These are phyloP conservation scores for Grosmannia huntii DNA, from an alignment of 2,329 filamentous ascomycete genomes.

Conservation along the genomic window DNA sequence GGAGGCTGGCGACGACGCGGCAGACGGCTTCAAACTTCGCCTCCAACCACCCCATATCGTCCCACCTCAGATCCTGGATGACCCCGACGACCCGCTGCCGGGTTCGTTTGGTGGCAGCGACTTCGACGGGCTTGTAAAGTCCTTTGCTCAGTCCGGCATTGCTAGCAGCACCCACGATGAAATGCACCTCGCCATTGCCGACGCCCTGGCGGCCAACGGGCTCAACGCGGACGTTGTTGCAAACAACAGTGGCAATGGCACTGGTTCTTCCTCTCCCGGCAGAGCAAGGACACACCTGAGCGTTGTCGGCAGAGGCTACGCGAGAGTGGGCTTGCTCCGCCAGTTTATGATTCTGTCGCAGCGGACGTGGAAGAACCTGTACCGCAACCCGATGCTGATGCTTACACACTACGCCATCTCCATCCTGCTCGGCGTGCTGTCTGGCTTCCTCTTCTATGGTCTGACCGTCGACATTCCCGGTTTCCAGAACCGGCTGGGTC, in stretches of 20 bases:
- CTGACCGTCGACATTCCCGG: constrained; percentile 91
- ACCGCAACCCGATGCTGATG: constrained; percentile 97
- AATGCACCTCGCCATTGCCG: constrained; percentile 55
- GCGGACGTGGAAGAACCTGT: constrained; percentile 93
- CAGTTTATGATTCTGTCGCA: constrained; percentile 85
- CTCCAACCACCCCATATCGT: constrained; percentile 28
- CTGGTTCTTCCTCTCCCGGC: background rate
- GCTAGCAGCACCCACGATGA: constrained; percentile 63
- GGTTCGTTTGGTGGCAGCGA: constrained; percentile 55
- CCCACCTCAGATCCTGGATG: constrained; percentile 53
- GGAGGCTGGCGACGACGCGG: constrained; percentile 40
- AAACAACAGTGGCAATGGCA: background rate
- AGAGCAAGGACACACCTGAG: constrained; percentile 35
- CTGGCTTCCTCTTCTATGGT: constrained; percentile 92
- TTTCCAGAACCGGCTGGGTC: constrained; percentile 91
- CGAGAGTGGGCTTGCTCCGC: constrained; percentile 61
- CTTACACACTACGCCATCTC: constrained; percentile 96
- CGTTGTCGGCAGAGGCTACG: constrained; percentile 65
- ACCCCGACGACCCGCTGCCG: constrained; percentile 50
- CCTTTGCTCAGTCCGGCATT: constrained; percentile 68
- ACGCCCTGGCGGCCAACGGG: constrained; percentile 56
- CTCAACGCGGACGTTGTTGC: constrained; percentile 37
- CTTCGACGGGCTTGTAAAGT: constrained; percentile 66
- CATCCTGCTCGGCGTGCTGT: constrained; percentile 84
- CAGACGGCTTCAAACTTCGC: constrained; percentile 38